These are phyloP conservation scores for Sphaceloma murrayae DNA, from an alignment of 2,329 filamentous ascomycete species.

Conservation along the genomic window DNA sequence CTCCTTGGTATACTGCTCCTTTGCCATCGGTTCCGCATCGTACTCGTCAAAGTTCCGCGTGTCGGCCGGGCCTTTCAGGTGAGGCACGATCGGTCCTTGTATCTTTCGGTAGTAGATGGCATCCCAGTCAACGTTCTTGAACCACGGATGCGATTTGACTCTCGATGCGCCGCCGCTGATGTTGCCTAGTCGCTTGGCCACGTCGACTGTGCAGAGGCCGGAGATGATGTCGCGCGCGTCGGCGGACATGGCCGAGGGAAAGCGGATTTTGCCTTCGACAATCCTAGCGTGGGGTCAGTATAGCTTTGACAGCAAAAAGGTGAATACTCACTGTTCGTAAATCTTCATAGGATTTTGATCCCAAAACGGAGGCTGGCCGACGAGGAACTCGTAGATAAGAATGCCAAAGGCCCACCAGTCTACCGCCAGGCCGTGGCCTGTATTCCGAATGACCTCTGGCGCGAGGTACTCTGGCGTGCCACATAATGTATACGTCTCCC, in stretches of 20 bases:
- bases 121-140: constrained; percentile 63
- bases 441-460: constrained; percentile 76
- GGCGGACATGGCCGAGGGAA: constrained; percentile 58
- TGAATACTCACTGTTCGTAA: constrained; percentile 52
- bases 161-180: constrained; percentile 61
- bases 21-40: constrained; percentile 60
- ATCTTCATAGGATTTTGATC: constrained; percentile 80
- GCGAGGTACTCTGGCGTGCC: constrained; percentile 78
- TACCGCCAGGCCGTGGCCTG: constrained; percentile 62
- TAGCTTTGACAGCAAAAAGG: not conserved
- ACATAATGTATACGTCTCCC: constrained; percentile 73
- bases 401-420: constrained; percentile 87
- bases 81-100: constrained; percentile 65
- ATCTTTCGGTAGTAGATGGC: constrained; percentile 55
- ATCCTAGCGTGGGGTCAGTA: constrained; percentile 51
- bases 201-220: constrained; percentile 68
- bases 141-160: constrained; percentile 70
- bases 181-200: constrained; percentile 67
- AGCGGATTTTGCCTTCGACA: constrained; percentile 65
- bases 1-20: constrained; percentile 59
- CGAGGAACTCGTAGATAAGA: constrained; percentile 73
- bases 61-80: constrained; percentile 61
- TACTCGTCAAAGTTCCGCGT: constrained; percentile 76
- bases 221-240: constrained; percentile 66
- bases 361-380: constrained; percentile 80